Conservation (phyloP, 257 asterid species). For the Solanum lycopersicoides region DNA sequence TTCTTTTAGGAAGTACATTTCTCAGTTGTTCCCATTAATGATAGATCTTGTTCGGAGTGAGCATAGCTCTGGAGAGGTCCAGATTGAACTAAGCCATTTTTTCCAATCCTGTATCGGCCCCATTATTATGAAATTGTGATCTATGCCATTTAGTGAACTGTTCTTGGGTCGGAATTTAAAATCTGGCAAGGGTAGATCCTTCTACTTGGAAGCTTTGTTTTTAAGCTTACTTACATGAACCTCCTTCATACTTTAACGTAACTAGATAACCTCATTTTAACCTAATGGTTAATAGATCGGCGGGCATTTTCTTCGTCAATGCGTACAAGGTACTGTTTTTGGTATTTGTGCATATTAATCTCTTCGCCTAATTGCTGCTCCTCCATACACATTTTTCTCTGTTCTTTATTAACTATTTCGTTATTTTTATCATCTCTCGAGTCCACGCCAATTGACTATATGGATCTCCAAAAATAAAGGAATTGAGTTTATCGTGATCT, state of each 20-base stretch:
- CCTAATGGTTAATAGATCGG: neutral
- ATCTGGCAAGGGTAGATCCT: neutral
- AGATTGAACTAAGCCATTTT: constrained; percentile 54
- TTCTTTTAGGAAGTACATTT: constrained; percentile 40
- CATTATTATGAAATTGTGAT: constrained; percentile 32
- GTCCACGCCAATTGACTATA: neutral
- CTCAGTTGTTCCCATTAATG: constrained; percentile 57
- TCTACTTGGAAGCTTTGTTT: neutral
- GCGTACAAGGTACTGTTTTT: neutral
- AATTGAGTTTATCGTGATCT: too few species aligned
- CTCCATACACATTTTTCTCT: neutral
- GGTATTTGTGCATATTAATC: neutral
- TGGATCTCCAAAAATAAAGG: too few species aligned
- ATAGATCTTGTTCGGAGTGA: constrained; percentile 88
- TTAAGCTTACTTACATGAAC: neutral
- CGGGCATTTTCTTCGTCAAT: neutral
- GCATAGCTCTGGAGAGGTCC: constrained; percentile 81
- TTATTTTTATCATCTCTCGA: neutral
- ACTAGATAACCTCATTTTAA: neutral
- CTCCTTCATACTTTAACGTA: neutral
- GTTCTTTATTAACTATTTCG: neutral
- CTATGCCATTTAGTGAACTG: neutral
- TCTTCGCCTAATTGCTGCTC: neutral
- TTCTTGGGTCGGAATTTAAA: neutral
- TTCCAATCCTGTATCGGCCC: constrained; percentile 74